Conservation (phyloP, 75 land plant species). For the Cryptomeria japonica region DNA sequence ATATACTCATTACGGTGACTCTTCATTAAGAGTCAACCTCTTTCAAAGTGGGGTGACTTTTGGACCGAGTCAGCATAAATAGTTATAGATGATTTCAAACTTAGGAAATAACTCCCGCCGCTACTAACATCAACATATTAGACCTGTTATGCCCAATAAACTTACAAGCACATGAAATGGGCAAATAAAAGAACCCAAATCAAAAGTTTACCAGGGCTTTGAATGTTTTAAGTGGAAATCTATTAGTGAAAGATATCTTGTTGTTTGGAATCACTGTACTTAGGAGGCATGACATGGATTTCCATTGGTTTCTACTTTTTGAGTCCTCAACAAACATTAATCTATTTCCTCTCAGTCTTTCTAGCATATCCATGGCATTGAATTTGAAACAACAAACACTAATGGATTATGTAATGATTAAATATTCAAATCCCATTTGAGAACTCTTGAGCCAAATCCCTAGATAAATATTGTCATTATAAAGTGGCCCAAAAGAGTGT, state of each 20-base stretch:
- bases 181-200: neutral
- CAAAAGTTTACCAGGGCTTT: conserved; percentile 1
- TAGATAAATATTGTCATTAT: too few relatives aligned
- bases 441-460: neutral
- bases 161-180: neutral
- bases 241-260: conserved; percentile 5
- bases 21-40: too few relatives aligned
- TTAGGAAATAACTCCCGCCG: too few relatives aligned
- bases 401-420: neutral
- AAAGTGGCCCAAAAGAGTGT: neutral
- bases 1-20: too few relatives aligned
- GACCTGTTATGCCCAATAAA: neutral
- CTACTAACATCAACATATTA: too few relatives aligned
- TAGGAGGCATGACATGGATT: conserved; percentile 42
- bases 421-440: neutral
- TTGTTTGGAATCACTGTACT: conserved; percentile 27
- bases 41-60: too few relatives aligned
- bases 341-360: conserved; percentile 28
- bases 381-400: conserved; percentile 19
- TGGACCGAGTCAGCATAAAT: too few relatives aligned
- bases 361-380: conserved; percentile 28
- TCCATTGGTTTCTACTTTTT: conserved; percentile 38
- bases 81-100: too few relatives aligned
- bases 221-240: conserved; percentile 16
- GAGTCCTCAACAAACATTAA: conserved; percentile 44